Evolutionary conservation across 2,329 filamentous ascomycete species (phyloP).

Genomic region (Penicillium sp.): DNA sequence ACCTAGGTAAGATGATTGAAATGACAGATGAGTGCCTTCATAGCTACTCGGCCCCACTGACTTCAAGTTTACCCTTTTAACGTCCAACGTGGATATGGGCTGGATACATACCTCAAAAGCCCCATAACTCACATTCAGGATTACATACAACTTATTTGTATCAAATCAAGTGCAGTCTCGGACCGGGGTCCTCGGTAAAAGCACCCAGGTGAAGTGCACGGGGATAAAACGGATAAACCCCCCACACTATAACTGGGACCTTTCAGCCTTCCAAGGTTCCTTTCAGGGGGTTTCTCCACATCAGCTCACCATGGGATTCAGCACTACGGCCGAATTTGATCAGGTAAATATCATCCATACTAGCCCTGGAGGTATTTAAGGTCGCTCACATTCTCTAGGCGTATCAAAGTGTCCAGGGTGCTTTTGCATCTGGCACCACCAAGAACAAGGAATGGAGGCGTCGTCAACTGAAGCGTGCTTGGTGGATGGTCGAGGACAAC

Average conservation of each 20-base stretch:
- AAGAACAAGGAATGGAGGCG: constrained; percentile 15
- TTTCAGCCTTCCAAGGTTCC: too few species aligned
- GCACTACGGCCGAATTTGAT: constrained; percentile 12
- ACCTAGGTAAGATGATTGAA: neutral
- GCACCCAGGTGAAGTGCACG: too few species aligned
- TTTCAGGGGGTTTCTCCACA: constrained; percentile 4
- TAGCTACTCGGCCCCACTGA: too few species aligned
- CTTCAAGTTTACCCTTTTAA: too few species aligned
- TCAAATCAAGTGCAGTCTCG: too few species aligned
- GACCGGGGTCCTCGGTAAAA: neutral
- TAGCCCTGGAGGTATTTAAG: neutral
- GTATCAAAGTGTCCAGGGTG: constrained; percentile 8
- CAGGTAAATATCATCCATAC: constrained; percentile 3
- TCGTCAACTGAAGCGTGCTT: constrained; percentile 15
- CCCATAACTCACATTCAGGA: too few species aligned
- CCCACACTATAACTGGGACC: neutral
- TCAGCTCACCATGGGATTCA: constrained; percentile 10
- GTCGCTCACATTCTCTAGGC: constrained; percentile 7
- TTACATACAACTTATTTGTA: too few species aligned
- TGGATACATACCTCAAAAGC: too few species aligned
- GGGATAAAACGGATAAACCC: neutral
- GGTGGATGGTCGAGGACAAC: constrained; percentile 20
- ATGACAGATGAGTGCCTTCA: too few species aligned
- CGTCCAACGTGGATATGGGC: too few species aligned
- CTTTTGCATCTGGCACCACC: constrained; percentile 12